Base-by-base conservation (phyloP, 495 filamentous ascomycete species). In the Pyronema domesticum region DNA sequence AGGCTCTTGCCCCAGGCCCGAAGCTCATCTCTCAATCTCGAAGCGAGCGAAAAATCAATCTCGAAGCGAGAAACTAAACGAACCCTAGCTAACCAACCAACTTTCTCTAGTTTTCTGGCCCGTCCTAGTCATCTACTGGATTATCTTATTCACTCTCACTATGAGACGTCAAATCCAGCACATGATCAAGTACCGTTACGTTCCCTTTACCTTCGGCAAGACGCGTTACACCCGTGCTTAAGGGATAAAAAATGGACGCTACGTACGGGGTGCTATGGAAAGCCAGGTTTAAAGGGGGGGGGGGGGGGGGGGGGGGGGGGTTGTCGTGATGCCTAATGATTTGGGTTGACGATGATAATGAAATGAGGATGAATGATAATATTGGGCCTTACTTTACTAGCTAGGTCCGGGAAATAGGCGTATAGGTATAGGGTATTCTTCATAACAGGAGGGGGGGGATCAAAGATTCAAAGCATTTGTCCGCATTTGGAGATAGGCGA, bases 141-240 rank as follows among this genome's bases (percentile, higher is more conserved):
- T 96, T 61, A 93, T 98, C 63, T 73, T 98, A 56, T 95, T 96
- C 64, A 74, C 83, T 57, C 71, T 98, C 68, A 98, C 91, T 14
- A 98, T 98, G 91, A 78, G 91, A 65, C 82, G 88, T 70, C 91
- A 98, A 71, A 98, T 98, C 56, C 91, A 98, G 74, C 89, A 95
- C 71, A 98, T 98, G 91, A 95, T 98, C 79, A 98, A 96, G 73
- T 98, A 98, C 73, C 86, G 91, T 70, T 98, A 95, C 67, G 87
- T 95, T 33, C 89, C 89, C 40, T 95, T 95, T 74, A 81, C 86
- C 14, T 80, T 94, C 59, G 89, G 89, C 67, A 95, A 95, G 79
- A 76, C 84, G 30, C 77, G 79, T 55, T 95, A 95, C 70, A 74
- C 69, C 56, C 78, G 64, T 42, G 60, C 62, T 44, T 64, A 56